Conservation (phyloP, 176 grass and related monocot genomes). For the Pontederia paniculata region DNA sequence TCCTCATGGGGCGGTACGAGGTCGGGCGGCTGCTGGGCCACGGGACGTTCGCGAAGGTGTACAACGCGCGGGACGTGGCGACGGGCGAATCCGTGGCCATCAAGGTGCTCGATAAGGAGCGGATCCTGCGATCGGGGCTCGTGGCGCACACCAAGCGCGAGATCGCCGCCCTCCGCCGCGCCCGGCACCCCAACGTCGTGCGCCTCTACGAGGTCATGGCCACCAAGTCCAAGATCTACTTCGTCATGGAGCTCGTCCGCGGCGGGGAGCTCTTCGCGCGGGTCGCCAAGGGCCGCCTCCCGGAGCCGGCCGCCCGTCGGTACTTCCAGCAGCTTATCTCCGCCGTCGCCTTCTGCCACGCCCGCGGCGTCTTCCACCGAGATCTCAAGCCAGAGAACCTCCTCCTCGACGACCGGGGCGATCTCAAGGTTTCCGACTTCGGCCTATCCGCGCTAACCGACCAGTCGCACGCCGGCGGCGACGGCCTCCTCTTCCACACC, state of each 20-base stretch:
- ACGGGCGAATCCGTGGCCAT: slow-evolving; percentile 39
- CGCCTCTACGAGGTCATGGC: slow-evolving; percentile 55
- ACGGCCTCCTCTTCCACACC: too few species aligned
- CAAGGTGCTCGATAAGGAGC: slow-evolving; percentile 66
- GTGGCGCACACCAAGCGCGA: slow-evolving; percentile 40
- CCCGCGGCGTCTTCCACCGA: slow-evolving; percentile 55
- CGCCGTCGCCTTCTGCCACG: slow-evolving; percentile 46
- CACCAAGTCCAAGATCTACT: slow-evolving; percentile 37
- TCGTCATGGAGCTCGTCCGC: slow-evolving; percentile 60
- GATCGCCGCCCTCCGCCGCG: slow-evolving; percentile 35
- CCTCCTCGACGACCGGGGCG: slow-evolving; percentile 42
- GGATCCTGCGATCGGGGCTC: slow-evolving; percentile 34
- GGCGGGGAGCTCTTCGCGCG: slow-evolving; percentile 39
- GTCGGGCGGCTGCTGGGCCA: slow-evolving; percentile 68
- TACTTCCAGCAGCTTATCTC: slow-evolving; percentile 55
- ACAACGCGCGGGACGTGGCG: slow-evolving; percentile 47
- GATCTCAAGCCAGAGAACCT: slow-evolving; percentile 74
- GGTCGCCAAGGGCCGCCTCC: slow-evolving; percentile 20
- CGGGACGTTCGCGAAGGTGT: slow-evolving; percentile 89
- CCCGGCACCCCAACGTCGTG: slow-evolving; percentile 54
- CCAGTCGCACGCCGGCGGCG: too few species aligned
- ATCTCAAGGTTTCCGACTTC: slow-evolving; percentile 62
- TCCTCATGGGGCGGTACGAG: slow-evolving; percentile 56
- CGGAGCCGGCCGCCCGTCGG: slow-evolving; percentile 32
- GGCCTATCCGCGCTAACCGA: slow-evolving; percentile 16